Conservation (phyloP, 2,329 filamentous ascomycete genomes). For the Hymenoscyphus scutula region DNA sequence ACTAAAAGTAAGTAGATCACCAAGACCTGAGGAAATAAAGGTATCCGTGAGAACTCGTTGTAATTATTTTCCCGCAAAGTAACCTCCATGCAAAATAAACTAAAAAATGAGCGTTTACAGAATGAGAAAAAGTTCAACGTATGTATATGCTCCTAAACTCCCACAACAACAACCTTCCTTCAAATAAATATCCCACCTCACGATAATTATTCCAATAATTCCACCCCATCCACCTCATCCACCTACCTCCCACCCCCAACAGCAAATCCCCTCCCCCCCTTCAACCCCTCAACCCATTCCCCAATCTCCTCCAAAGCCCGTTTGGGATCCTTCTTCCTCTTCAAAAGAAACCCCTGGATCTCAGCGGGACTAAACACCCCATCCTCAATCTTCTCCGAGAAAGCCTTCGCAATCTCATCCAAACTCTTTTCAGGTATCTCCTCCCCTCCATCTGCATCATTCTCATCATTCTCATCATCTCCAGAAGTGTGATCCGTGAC, state of each 20-base stretch:
- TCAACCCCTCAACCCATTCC: conserved; percentile 51
- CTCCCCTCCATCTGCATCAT: conserved; percentile 12
- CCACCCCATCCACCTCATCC: neutral
- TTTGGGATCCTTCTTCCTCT: conserved; percentile 57
- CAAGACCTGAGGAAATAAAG: too few species aligned
- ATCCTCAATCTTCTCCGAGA: conserved; percentile 52
- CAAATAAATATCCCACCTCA: neutral
- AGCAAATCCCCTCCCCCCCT: neutral
- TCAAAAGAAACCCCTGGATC: conserved; percentile 63
- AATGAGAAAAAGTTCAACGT: too few species aligned
- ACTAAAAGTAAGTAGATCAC: too few species aligned
- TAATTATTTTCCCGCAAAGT: too few species aligned
- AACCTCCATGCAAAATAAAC: too few species aligned
- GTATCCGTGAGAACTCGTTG: too few species aligned
- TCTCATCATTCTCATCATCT: conserved; percentile 13
- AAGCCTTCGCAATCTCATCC: conserved; percentile 47
- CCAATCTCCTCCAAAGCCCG: conserved; percentile 52
- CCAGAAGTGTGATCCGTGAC: neutral
- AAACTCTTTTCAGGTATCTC: conserved; percentile 14
- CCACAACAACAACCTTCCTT: neutral
- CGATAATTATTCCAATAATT: too few species aligned
- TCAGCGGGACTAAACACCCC: conserved; percentile 57
- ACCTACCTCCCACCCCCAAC: conserved; percentile 1
- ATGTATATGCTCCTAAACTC: neutral
- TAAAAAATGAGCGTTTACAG: too few species aligned